These are phyloP conservation scores for Barnettozyma populi DNA, from an alignment of 805 yeast genomes.

Conservation along the genomic window DNA sequence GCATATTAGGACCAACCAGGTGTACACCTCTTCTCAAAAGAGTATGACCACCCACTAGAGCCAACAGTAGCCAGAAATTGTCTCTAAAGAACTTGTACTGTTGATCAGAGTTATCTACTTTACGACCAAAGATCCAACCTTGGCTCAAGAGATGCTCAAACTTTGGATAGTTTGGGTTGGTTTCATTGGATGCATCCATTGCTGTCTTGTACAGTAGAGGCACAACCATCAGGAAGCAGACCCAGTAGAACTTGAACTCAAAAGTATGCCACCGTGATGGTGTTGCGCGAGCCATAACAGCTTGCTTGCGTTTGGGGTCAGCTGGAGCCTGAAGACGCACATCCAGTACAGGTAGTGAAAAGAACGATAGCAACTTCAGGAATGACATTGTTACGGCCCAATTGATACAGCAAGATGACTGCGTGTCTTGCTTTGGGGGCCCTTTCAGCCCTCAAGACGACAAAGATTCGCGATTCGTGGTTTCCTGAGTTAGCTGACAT, in stretches of 20 bases:
- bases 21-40: constrained; percentile 36
- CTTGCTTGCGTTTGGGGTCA: constrained; percentile 26
- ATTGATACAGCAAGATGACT: constrained; percentile 1
- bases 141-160: constrained; percentile 57
- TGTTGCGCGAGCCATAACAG: constrained; percentile 10
- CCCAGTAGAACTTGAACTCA: constrained; percentile 68
- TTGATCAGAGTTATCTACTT: constrained; percentile 86
- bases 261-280: constrained; percentile 64
- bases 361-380: constrained; percentile 18
- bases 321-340: constrained; percentile 33
- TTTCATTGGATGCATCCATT: constrained; percentile 69
- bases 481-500: too few relatives aligned
- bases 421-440: neutral
- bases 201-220: constrained; percentile 84
- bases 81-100: constrained; percentile 88
- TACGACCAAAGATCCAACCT: constrained; percentile 90
- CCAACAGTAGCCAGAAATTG: constrained; percentile 60
- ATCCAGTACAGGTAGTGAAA: constrained; percentile 38
- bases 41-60: constrained; percentile 50
- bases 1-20: constrained; percentile 20
- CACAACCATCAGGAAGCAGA: constrained; percentile 60
- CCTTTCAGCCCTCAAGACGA: neutral
- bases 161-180: constrained; percentile 65
- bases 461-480: too few relatives aligned
- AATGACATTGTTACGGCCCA: constrained; percentile 1